A percentile compares a stretch with the other conserved stretches of the same genome.
These are phyloP conservation scores for Xylaria sp. DNA, from an alignment of 2,329 filamentous ascomycete genomes.

Conservation along the genomic window DNA sequence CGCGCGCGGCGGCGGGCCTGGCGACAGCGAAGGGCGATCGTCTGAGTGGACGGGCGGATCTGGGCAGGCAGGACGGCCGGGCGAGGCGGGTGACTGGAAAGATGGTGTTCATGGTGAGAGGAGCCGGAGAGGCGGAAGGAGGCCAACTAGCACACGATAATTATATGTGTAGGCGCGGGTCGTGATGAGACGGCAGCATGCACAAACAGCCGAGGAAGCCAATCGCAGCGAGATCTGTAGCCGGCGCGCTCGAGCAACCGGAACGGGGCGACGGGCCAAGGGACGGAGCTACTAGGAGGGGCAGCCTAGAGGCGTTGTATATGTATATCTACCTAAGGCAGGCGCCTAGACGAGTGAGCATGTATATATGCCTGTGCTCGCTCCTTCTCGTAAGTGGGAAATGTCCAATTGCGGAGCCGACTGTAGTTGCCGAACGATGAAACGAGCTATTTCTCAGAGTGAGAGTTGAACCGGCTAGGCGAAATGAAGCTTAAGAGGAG, in stretches of 20 bases:
- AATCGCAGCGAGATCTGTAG: slow-evolving; percentile 31
- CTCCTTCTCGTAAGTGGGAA: slow-evolving; percentile 1
- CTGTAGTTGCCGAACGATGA: slow-evolving; percentile 18
- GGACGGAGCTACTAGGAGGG: slow-evolving; percentile 11
- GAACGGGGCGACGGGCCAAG: slow-evolving; percentile 31
- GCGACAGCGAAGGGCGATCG: slow-evolving; percentile 42
- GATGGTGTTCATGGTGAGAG: slow-evolving; percentile 46
- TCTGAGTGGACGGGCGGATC: slow-evolving; percentile 47
- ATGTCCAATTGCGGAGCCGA: slow-evolving; percentile 5
- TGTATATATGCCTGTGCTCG: neutral
- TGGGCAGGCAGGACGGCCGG: slow-evolving; percentile 46
- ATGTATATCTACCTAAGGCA: neutral
- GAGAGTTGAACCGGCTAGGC: slow-evolving; percentile 1
- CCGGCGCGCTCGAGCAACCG: slow-evolving; percentile 27
- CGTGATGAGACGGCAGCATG: slow-evolving; percentile 17
- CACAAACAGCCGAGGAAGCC: slow-evolving; percentile 37
- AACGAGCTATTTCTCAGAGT: neutral
- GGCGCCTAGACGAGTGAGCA: too few relatives aligned
- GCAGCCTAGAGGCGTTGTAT: neutral
- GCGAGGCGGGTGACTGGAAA: slow-evolving; percentile 46
- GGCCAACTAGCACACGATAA: slow-evolving; percentile 10
- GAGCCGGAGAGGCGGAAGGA: slow-evolving; percentile 13
- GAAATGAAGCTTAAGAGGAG: neutral
- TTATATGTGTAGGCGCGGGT: slow-evolving; percentile 23
- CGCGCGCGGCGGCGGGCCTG: slow-evolving; percentile 44